Conservation (phyloP, 345 rosid genomes). For the Cardamine chenopodiifolia region DNA sequence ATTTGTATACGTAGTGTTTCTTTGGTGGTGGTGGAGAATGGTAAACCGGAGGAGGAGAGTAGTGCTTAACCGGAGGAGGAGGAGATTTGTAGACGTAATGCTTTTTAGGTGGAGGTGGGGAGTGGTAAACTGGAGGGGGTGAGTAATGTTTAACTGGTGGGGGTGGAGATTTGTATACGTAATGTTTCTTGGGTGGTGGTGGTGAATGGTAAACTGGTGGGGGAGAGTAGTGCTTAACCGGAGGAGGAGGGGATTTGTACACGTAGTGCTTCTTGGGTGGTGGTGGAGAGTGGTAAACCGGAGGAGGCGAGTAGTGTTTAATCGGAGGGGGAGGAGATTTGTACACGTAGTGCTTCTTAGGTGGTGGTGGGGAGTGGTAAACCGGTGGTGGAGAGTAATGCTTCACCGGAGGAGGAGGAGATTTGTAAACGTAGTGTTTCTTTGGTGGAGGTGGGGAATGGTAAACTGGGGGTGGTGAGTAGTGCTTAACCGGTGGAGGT, state of each 20-base stretch:
- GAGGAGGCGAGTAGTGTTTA: constrained; percentile 33
- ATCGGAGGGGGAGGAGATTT: constrained; percentile 40
- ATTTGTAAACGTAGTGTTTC: constrained; percentile 31
- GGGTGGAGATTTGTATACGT: constrained; percentile 39
- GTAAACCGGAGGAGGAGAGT: constrained; percentile 30
- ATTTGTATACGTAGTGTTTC: constrained; percentile 34
- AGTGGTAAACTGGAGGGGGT: constrained; percentile 30
- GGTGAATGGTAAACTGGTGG: constrained; percentile 38
- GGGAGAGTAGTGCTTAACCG: constrained; percentile 36
- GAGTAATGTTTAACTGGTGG: constrained; percentile 34
- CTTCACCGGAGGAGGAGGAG: constrained; percentile 29
- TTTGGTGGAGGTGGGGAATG: constrained; percentile 35
- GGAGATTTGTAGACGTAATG: constrained; percentile 37
- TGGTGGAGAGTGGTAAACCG: constrained; percentile 40
- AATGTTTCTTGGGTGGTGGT: constrained; percentile 41
- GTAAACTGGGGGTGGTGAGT: constrained; percentile 26
- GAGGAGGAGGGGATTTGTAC: constrained; percentile 42
- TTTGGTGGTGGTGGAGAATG: constrained; percentile 42
- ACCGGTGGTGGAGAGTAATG: constrained; percentile 35
- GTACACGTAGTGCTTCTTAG: constrained; percentile 28
- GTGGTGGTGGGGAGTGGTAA: constrained; percentile 32
- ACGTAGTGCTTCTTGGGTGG: constrained; percentile 34
- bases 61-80: constrained; percentile 33
- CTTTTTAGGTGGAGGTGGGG: constrained; percentile 40
- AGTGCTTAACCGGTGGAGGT: constrained; percentile 29